phyloP scores from a whole-genome alignment of 2,329 filamentous ascomycete genomes.

The Penicillium sp. region DNA sequence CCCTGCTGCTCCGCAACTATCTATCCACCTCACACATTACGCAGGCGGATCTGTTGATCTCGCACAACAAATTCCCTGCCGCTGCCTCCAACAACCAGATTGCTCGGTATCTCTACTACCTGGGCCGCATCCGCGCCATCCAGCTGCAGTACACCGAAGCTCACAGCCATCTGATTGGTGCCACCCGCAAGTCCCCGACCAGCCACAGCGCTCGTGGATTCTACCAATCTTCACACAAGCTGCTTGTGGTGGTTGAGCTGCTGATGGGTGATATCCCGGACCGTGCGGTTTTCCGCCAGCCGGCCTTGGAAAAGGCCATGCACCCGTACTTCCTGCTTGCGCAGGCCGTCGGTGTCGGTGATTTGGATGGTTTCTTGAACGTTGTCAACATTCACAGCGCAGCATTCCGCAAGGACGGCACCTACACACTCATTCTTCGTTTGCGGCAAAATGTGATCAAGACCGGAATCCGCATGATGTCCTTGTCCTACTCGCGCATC shows the following conservation, averaged over 20 bases:
- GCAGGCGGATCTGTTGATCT: conserved; percentile 91
- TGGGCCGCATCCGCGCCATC: conserved; percentile 92
- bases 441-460: conserved; percentile 98
- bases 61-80: conserved; percentile 90
- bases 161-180: conserved; percentile 86
- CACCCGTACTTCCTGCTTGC: conserved; percentile 92
- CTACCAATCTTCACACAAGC: conserved; percentile 91
- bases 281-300: conserved; percentile 85
- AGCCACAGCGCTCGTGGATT: conserved; percentile 87
- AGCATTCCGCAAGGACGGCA: conserved; percentile 86
- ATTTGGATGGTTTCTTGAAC: conserved; percentile 87
- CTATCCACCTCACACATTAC: conserved; percentile 93
- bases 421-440: conserved; percentile 90
- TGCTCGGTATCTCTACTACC: conserved; percentile 93
- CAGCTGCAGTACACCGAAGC: conserved; percentile 96
- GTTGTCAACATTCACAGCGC: conserved; percentile 76
- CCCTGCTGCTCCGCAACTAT: conserved; percentile 91
- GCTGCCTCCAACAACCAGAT: conserved; percentile 97
- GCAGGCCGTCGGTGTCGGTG: conserved; percentile 92
- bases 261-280: conserved; percentile 99
- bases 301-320: conserved; percentile 77
- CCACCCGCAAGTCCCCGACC: conserved; percentile 90
- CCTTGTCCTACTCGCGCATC: conserved; percentile 93
- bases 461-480: conserved; percentile 99
- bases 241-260: conserved; percentile 92